These are phyloP conservation scores for Beverwykella pulmonaria DNA, from an alignment of 495 filamentous ascomycete genomes.

Conservation along the genomic window DNA sequence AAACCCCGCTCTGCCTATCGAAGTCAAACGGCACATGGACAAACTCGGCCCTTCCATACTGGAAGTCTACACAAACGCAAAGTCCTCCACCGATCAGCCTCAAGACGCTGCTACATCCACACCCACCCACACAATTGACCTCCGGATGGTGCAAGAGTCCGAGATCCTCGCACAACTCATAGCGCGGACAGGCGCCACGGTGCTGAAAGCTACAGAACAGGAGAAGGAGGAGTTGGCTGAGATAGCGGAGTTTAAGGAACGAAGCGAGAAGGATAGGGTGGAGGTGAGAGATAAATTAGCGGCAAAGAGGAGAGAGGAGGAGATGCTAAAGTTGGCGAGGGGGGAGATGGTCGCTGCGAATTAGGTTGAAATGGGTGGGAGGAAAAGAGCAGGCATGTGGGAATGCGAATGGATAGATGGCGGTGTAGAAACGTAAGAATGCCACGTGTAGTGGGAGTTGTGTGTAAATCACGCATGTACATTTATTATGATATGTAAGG, in stretches of 20 bases:
- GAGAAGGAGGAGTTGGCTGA: constrained; percentile 56
- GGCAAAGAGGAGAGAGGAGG: constrained; percentile 65
- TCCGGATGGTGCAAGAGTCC: constrained; percentile 62
- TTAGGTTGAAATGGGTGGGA: background rate
- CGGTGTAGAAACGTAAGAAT: background rate
- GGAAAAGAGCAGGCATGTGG: constrained; percentile 1
- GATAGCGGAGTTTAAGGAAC: constrained; percentile 59
- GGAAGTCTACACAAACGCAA: constrained; percentile 57
- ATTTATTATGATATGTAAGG: background rate
- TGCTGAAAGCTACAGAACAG: constrained; percentile 65
- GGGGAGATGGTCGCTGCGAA: constrained; percentile 34
- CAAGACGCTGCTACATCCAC: constrained; percentile 33
- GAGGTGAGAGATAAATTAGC: constrained; percentile 62
- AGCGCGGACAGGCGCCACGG: constrained; percentile 66
- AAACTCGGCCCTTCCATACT: constrained; percentile 64
- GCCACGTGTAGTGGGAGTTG: too few species aligned
- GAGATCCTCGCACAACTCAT: constrained; percentile 72
- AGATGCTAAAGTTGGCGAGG: constrained; percentile 44
- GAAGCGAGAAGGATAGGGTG: constrained; percentile 59
- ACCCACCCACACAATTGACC: constrained; percentile 58
- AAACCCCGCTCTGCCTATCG: constrained; percentile 84
- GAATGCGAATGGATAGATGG: too few species aligned
- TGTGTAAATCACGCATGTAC: background rate
- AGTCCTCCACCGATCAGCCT: constrained; percentile 23
- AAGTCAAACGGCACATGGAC: constrained; percentile 67